Evolutionary conservation across 208 protist genomes (phyloP).

Genomic region (Balamuthia mandrillaris): DNA sequence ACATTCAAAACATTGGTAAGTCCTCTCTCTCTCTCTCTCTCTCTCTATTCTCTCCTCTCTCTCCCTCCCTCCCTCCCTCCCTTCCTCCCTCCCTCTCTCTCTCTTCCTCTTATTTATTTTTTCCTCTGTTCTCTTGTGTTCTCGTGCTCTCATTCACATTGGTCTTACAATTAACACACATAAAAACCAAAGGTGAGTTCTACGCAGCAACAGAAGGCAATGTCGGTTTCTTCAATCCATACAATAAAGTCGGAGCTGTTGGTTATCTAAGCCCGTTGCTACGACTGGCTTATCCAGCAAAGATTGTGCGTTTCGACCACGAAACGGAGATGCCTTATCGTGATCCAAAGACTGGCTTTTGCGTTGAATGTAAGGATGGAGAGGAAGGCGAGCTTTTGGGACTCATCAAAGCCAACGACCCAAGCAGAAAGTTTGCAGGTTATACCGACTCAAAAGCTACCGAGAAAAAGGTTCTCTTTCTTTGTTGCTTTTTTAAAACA

Average conservation of each 20-base stretch:
- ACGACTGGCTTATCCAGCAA: neutral
- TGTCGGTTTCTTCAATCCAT: conserved; percentile 45
- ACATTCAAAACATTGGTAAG: conserved; percentile 61
- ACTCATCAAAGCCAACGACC: conserved; percentile 21
- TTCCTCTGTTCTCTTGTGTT: neutral
- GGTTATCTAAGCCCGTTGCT: conserved; percentile 44
- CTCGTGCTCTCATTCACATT: neutral
- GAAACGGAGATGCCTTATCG: conserved; percentile 31
- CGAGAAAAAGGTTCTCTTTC: conserved; percentile 24
- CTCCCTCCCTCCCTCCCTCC: neutral
- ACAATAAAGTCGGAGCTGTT: conserved; percentile 41
- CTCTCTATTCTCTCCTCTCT: neutral
- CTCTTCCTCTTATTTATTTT: neutral
- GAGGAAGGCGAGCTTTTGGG: conserved; percentile 47
- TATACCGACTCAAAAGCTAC: conserved; percentile 26
- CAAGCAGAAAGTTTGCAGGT: conserved; percentile 35
- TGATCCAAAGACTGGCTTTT: conserved; percentile 37
- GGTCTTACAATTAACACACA: neutral
- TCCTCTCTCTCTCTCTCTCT: too few species aligned
- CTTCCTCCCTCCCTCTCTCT: too few species aligned
- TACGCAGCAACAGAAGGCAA: conserved; percentile 82
- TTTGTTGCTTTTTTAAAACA: neutral
- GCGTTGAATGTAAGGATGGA: conserved; percentile 11
- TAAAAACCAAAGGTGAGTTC: conserved; percentile 70
- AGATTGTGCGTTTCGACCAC: conserved; percentile 39